Base-by-base conservation (phyloP, 2,329 filamentous ascomycete genomes). In the Zymoseptoria brevis region DNA sequence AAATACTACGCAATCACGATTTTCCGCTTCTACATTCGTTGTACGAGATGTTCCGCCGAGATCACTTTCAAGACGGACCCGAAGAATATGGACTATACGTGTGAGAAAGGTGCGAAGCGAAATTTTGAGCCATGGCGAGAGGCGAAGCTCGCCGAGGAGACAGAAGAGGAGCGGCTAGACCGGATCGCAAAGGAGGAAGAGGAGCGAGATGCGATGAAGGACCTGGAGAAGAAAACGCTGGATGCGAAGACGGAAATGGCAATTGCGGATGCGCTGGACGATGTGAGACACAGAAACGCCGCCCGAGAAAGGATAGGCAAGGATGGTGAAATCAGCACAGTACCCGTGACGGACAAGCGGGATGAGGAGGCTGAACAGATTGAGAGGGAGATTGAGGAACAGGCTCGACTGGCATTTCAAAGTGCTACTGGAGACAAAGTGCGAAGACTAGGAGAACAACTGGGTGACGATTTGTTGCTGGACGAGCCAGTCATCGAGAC, bases 171-270 rank as follows among this genome's bases (percentile, higher is more conserved):
- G 77, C 81, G 89, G 50, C 78, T 97, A 6, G 90, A 96, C 73
- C 80, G 94, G 24, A 75, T 97, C 4, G 91, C 96, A 76, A 75
- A 80, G 49, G 89, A 95, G 70, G 87, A 86, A 64, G 83, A 87
- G 60, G 90, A 96, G 74, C 82, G 86, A 64, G 92, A 96, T 73
- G 90, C 90, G 21, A 99, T 99, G 95, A 88, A 88, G 59, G 92
- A 96, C 72, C 77, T 99, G 53, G 94, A 99, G 76, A 87, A 88
- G 63, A 97, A 97, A 78, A 96, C 93, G 57, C 78, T 88, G 21
- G 94, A 99, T 73, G 92, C 92, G 0, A 92, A 94, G 78, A 82
- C 88, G 49, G 94, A 99, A 75, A 99, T 99, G 92, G 90, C 89
- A 19, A 90, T 96, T 51, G 94, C 94, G 1, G 94, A 99, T 77